Evolutionary conservation across 306 rosid species (phyloP).

Genomic region (Rubus parviflorus): DNA sequence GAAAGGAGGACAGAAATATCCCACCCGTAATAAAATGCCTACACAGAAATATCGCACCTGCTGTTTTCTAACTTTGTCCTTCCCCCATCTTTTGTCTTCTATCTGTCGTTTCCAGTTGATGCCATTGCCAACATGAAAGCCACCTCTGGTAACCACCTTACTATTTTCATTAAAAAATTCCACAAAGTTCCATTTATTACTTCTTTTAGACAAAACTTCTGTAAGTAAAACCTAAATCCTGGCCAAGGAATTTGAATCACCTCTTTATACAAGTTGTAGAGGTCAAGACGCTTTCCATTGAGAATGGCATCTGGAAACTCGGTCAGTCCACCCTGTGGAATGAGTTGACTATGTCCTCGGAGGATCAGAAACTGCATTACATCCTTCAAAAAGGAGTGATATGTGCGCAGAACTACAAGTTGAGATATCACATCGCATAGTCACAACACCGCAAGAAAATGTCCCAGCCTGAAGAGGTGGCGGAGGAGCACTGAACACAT

Average conservation of each 20-base stretch:
- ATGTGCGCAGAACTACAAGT: conserved; percentile 92
- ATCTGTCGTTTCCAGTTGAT: conserved; percentile 99
- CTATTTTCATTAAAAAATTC: conserved; percentile 28
- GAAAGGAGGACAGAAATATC: conserved; percentile 25
- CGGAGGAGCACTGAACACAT: conserved; percentile 82
- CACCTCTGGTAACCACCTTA: conserved; percentile 91
- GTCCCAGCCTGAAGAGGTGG: conserved; percentile 98
- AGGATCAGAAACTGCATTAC: conserved; percentile 93
- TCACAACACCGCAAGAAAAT: conserved; percentile 98
- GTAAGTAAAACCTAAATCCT: neutral
- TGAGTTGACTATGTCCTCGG: conserved; percentile 83
- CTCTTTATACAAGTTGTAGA: conserved; percentile 97
- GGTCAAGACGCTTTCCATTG: conserved; percentile 97
- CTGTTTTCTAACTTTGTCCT: conserved; percentile 19
- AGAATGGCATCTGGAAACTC: conserved; percentile 99
- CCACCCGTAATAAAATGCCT: conserved; percentile 28
- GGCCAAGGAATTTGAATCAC: conserved; percentile 31
- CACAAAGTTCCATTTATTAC: neutral
- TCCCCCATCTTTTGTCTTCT: conserved; percentile 11
- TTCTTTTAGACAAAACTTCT: neutral
- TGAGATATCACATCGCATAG: conserved; percentile 93
- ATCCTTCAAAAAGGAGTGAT: conserved; percentile 91
- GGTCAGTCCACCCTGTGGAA: conserved; percentile 88
- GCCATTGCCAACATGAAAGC: conserved; percentile 99
- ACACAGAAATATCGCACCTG: conserved; percentile 36